Conservation (phyloP, 148 eudicot genomes). For the Oxyria digyna region DNA sequence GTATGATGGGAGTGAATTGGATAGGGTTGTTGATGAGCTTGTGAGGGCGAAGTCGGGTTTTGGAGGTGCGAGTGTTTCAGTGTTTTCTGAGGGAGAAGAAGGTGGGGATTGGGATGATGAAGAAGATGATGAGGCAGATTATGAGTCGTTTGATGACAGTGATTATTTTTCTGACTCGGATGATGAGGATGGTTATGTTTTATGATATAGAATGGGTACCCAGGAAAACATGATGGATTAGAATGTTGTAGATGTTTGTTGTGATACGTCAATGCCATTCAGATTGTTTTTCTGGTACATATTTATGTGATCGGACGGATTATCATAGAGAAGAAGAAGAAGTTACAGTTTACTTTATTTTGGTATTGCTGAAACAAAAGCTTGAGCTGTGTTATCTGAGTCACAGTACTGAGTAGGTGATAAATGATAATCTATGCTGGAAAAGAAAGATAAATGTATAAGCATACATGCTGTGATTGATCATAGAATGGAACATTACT, state of each 20-base stretch:
- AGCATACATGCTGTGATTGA: too few relatives aligned
- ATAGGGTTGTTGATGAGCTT: conserved; percentile 40
- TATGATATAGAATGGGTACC: not conserved
- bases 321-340: not conserved
- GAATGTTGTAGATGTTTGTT: not conserved
- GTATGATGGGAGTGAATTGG: conserved; percentile 26
- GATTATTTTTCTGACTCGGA: conserved; percentile 9
- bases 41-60: conserved; percentile 20
- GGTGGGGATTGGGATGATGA: conserved; percentile 20
- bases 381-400: not conserved
- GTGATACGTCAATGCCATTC: not conserved
- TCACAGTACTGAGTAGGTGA: not conserved
- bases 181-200: conserved; percentile 21
- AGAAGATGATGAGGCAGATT: not conserved
- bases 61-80: conserved; percentile 20
- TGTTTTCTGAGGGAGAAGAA: conserved; percentile 49
- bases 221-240: not conserved
- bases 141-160: not conserved
- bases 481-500: not conserved
- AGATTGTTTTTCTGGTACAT: not conserved
- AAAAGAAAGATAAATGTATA: too few relatives aligned
- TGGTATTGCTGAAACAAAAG: too few relatives aligned
- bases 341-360: too few relatives aligned
- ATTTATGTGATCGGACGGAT: not conserved
- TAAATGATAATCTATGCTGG: too few relatives aligned